Evolutionary conservation across 768 basidiomycete genomes (phyloP), one percentile per base, ranked within the genome.

Genomic region (Serendipita sp.): DNA sequence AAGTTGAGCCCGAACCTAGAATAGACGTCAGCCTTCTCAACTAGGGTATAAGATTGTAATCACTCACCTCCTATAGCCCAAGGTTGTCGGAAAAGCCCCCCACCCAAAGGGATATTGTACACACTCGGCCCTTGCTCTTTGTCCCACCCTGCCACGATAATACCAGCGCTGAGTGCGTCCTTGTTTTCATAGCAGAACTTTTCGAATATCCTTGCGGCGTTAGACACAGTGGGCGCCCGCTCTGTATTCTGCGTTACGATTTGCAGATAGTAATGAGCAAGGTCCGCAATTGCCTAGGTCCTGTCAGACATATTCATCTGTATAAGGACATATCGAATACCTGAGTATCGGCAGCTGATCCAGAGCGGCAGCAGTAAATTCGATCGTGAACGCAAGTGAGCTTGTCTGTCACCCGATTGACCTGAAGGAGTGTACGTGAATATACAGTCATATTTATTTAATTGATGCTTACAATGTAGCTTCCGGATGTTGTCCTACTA

Each of bases 91-190:
- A 99, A 98, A 50, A 95, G 76, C 28, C 96, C 96, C 61, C 96
- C 96, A 24, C 96, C 96, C 14, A 99, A 79, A 16, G 96, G 95
- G 65, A 99, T 90, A 72, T 94, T 97, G 75, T 93, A 98, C 26
- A 98, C 94, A 64, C 87, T 88, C 1, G 94, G 89, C 17, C 96
- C 95, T 41, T 73, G 76, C 66, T 91, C 85, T 69, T 84, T 85
- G 74, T 99, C 96, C 94, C 95, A 99, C 0, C 96, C 96, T 11
- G 88, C 96, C 22, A 97, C 92, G 69, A 99, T 98, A 72, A 99
- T 97, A 22, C 95, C 94, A 1, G 96, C 96, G 34, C 80, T 82
- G 43, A 98, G 73, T 1, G 69, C 73, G 70, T 93, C 93, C 76
- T 99, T 99, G 79, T 96, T 97, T 43, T 85, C 79, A 71, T 99